These are phyloP conservation scores for Hortiboletus campestris DNA, from an alignment of 768 basidiomycete species.

Conservation along the genomic window DNA sequence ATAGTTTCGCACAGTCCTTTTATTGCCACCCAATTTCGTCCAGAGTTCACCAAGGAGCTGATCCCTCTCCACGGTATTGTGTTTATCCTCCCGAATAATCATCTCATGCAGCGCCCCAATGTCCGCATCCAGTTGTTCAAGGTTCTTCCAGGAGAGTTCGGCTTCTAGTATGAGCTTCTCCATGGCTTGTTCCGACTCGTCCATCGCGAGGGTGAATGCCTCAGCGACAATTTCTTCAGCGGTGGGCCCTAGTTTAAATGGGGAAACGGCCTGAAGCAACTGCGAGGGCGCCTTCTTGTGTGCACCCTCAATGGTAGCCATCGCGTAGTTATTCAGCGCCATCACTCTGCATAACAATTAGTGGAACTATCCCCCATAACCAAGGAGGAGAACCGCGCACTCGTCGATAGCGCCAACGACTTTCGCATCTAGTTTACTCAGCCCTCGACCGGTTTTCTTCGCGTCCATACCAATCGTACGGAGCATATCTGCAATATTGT, in stretches of 20 bases:
- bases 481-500: constrained; percentile 53
- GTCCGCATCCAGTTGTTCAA: constrained; percentile 62
- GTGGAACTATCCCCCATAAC: background rate
- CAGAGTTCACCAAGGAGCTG: constrained; percentile 66
- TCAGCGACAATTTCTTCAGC: constrained; percentile 46
- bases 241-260: constrained; percentile 35
- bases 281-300: constrained; percentile 26
- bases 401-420: constrained; percentile 74
- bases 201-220: constrained; percentile 65
- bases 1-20: constrained; percentile 44
- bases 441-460: constrained; percentile 52
- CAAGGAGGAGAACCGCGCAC: constrained; percentile 38
- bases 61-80: constrained; percentile 42
- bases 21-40: constrained; percentile 68
- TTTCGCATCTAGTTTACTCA: constrained; percentile 63
- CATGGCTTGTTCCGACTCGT: constrained; percentile 51
- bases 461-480: constrained; percentile 59
- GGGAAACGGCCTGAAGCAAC: constrained; percentile 38
- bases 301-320: constrained; percentile 50
- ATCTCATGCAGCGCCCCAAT: constrained; percentile 57
- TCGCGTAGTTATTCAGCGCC: constrained; percentile 71
- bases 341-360: constrained; percentile 48
- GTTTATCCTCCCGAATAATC: constrained; percentile 54
- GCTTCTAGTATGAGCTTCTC: constrained; percentile 65
- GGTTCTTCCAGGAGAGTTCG: constrained; percentile 50